A percentile compares a stretch with the other conserved stretches of the same genome.
These are phyloP conservation scores for Rhodotorula mucilaginosa DNA, from an alignment of 1,284 basidiomycete species.

Conservation along the genomic window DNA sequence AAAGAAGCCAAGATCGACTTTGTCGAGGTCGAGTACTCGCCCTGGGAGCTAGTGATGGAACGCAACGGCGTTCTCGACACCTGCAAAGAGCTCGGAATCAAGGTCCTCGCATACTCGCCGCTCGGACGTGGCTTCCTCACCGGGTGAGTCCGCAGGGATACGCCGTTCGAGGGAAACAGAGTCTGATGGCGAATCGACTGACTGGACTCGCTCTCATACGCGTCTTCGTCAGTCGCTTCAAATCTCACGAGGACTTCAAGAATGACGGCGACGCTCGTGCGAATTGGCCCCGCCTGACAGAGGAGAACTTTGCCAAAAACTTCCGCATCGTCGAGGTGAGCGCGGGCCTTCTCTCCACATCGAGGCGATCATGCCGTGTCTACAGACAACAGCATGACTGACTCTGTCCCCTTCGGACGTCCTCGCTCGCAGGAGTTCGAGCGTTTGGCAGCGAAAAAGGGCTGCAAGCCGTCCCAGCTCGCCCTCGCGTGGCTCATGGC, in stretches of 20 bases:
- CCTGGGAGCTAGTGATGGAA: constrained; percentile 56
- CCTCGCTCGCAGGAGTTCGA: constrained; percentile 52
- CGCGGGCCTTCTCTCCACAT: background rate
- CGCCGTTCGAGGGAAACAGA: no score
- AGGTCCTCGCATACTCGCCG: constrained; percentile 64
- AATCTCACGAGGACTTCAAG: constrained; percentile 55
- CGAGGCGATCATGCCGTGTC: no score
- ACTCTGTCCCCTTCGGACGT: constrained; percentile 38
- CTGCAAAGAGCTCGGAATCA: constrained; percentile 49
- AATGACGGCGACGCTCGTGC: constrained; percentile 55
- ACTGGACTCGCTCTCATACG: background rate
- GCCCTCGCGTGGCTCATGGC: constrained; percentile 62
- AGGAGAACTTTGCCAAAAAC: constrained; percentile 60
- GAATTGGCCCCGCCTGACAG: constrained; percentile 40
- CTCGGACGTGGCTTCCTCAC: constrained; percentile 63
- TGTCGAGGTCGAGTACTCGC: constrained; percentile 51
- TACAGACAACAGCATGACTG: no score
- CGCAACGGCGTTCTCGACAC: constrained; percentile 48
- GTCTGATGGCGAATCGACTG: background rate
- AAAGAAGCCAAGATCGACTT: constrained; percentile 32
- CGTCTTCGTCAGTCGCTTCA: constrained; percentile 50
- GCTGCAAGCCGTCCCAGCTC: constrained; percentile 58
- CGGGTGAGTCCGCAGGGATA: constrained; percentile 39
- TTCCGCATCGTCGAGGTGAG: constrained; percentile 46
- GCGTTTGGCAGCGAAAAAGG: constrained; percentile 54